Percentiles rank a stretch among this genome's conserved stretches.
Evolutionary conservation across 2,329 filamentous ascomycete species (phyloP).

Genomic region (Aspergillus piperis): DNA sequence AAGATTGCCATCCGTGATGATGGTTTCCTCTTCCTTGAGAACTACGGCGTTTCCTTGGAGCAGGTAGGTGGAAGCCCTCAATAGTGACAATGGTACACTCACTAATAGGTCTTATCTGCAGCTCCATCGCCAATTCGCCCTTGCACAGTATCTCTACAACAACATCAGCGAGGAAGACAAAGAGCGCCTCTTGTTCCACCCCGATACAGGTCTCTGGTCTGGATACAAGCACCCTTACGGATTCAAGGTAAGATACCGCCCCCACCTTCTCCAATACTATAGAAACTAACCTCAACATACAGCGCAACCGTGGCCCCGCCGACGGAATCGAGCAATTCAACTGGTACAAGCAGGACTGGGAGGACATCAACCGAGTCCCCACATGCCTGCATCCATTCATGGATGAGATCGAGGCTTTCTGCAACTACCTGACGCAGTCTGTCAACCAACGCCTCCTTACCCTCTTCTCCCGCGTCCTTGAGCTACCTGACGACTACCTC

Average conservation of each 20-base stretch:
- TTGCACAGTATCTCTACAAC: slow-evolving; percentile 54
- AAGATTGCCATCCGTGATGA: slow-evolving; percentile 49
- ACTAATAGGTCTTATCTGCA: neutral
- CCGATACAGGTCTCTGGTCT: slow-evolving; percentile 52
- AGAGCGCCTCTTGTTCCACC: slow-evolving; percentile 50
- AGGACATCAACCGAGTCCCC: slow-evolving; percentile 44
- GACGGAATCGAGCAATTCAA: slow-evolving; percentile 60
- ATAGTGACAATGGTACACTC: neutral
- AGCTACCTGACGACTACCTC: slow-evolving; percentile 48
- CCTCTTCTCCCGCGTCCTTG: slow-evolving; percentile 48
- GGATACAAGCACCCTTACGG: slow-evolving; percentile 54
- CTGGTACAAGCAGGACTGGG: slow-evolving; percentile 53
- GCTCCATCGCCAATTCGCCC: slow-evolving; percentile 53
- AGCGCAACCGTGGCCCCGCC: slow-evolving; percentile 45
- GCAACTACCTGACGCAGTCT: slow-evolving; percentile 51
- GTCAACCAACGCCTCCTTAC: slow-evolving; percentile 48
- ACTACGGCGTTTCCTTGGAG: slow-evolving; percentile 54
- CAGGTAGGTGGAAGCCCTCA: slow-evolving; percentile 26
- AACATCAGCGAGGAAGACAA: slow-evolving; percentile 56
- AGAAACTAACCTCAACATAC: neutral
- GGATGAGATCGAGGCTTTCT: slow-evolving; percentile 52
- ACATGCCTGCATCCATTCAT: slow-evolving; percentile 52
- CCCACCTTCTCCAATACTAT: neutral
- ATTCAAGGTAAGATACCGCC: slow-evolving; percentile 39
- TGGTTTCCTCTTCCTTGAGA: slow-evolving; percentile 52